Evolutionary conservation across 257 asterid genomes (phyloP), one percentile per base, ranked within the genome.

Genomic region (Eustoma russellianum): DNA sequence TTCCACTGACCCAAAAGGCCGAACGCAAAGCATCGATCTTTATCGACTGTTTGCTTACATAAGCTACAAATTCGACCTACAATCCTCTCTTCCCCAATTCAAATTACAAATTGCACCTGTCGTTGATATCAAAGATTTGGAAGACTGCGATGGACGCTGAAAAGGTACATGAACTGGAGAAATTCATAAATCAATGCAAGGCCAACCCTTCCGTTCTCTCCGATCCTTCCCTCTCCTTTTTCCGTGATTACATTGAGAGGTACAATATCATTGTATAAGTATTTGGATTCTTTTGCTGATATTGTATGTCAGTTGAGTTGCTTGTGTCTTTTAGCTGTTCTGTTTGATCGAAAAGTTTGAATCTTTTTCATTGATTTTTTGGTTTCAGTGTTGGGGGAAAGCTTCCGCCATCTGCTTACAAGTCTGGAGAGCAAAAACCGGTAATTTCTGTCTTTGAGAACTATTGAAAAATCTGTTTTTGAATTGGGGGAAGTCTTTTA

Each of bases 321-420:
- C 43, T 5, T 7, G n/a, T n/a, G n/a, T 2, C 1, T 45, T 52
- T 53, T 5, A 33, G 45, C 14, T 7, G 47, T 48, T 48, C 34
- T 6, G 13, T 59, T 6, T 1, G 52, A 5, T 34, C 50, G 57
- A 9, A 13, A 44, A 16, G 52, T 33, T 34, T 46, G 40, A 16
- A 7, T 35, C 8, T 35, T 35, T 35, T 35, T 35, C 8, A 5
- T 38, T 38, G 43, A 38, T 38, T 10, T 24, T n/a, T 34, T 44
- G 57, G 54, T 55, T 41, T 55, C 82, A 92, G 98, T 61, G 85
- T 92, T n/a, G 98, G 98, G 56, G 98, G 94, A 59, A 62, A 71
- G 79, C 69, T 92, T 70, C 98, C 98, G 28, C 61, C 5, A n/a
- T 51, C 80, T 11, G 72, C 66, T 3, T 43, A 41, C 53, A 34